A percentile compares a stretch with the other conserved stretches of the same genome.
Evolutionary conservation across 1,284 basidiomycete species (phyloP).

Genomic region (Tilletia caries): DNA sequence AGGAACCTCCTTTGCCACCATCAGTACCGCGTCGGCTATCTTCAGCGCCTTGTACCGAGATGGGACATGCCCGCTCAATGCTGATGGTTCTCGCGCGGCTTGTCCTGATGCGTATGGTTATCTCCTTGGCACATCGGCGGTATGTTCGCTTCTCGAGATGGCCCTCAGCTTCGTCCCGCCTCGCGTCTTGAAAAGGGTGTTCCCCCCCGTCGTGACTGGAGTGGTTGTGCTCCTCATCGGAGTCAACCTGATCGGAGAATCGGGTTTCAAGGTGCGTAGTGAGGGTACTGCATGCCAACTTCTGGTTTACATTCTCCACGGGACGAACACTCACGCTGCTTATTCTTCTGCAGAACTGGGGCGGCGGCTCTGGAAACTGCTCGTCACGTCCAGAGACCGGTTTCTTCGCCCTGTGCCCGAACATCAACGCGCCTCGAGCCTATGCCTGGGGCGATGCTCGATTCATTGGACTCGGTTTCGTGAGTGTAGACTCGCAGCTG

Average conservation of each 20-base stretch:
- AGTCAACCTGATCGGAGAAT: slow-evolving; percentile 68
- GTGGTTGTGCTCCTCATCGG: slow-evolving; percentile 60
- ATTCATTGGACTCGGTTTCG: slow-evolving; percentile 78
- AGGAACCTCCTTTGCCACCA: slow-evolving; percentile 77
- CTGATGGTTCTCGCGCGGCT: slow-evolving; percentile 65
- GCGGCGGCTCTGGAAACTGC: slow-evolving; percentile 67
- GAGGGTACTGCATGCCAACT: not conserved
- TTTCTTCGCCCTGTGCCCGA: slow-evolving; percentile 64
- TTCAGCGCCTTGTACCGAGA: slow-evolving; percentile 71
- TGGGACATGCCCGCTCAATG: slow-evolving; percentile 68
- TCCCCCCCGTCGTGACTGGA: slow-evolving; percentile 75
- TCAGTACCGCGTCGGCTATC: slow-evolving; percentile 67
- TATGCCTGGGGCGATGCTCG: slow-evolving; percentile 69
- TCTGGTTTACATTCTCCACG: not conserved
- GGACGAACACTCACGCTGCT: too few relatives aligned
- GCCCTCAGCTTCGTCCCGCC: slow-evolving; percentile 69
- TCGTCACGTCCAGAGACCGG: slow-evolving; percentile 63
- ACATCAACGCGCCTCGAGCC: slow-evolving; percentile 59
- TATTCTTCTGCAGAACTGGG: slow-evolving; percentile 67
- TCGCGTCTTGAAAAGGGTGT: slow-evolving; percentile 64
- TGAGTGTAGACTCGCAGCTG: not conserved
- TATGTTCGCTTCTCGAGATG: slow-evolving; percentile 78
- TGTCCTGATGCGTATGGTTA: slow-evolving; percentile 61
- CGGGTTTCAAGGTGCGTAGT: slow-evolving; percentile 61
- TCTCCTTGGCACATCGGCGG: slow-evolving; percentile 66